Conservation (phyloP, 441 rosid species). For the Erysimum cheiri region DNA sequence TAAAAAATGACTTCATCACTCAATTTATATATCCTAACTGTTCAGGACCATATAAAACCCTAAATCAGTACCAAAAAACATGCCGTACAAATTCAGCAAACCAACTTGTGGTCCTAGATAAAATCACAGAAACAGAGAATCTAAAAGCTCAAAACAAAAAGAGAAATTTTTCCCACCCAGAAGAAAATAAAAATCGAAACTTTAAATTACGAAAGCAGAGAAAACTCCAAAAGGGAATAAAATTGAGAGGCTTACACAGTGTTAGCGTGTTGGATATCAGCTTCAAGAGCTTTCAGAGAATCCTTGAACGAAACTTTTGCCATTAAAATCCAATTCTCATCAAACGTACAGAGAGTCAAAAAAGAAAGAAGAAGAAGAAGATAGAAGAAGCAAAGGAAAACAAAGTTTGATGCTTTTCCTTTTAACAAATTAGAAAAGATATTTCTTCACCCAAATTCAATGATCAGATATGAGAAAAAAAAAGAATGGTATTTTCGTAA, state of each 20-base stretch:
- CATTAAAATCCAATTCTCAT: conserved; percentile 50
- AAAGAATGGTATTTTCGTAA: conserved; percentile 33
- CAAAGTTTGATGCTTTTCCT: conserved; percentile 31
- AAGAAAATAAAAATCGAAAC: conserved; percentile 2
- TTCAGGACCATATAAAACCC: conserved; percentile 21
- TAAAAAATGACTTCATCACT: conserved; percentile 12
- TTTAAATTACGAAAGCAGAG: conserved; percentile 1
- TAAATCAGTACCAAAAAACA: background rate
- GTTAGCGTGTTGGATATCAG: conserved; percentile 95
- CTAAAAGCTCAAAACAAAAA: conserved; percentile 24
- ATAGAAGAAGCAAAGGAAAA: conserved; percentile 25
- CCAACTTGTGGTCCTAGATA: conserved; percentile 30
- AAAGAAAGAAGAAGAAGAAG: conserved; percentile 21
- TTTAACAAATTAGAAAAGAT: conserved; percentile 20
- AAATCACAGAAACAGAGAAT: conserved; percentile 15
- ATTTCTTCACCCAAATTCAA: conserved; percentile 34
- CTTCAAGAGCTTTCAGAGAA: conserved; percentile 94
- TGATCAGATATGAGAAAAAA: conserved; percentile 21
- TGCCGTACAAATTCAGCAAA: background rate
- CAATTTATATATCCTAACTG: background rate
- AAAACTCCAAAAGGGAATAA: background rate
- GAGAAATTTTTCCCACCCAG: background rate
- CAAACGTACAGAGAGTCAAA: conserved; percentile 1
- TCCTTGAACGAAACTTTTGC: conserved; percentile 80
- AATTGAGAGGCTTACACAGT: conserved; percentile 63